Base-by-base conservation (phyloP, 2,329 filamentous ascomycete genomes). In the Cephalotrichum gorgonifer region DNA sequence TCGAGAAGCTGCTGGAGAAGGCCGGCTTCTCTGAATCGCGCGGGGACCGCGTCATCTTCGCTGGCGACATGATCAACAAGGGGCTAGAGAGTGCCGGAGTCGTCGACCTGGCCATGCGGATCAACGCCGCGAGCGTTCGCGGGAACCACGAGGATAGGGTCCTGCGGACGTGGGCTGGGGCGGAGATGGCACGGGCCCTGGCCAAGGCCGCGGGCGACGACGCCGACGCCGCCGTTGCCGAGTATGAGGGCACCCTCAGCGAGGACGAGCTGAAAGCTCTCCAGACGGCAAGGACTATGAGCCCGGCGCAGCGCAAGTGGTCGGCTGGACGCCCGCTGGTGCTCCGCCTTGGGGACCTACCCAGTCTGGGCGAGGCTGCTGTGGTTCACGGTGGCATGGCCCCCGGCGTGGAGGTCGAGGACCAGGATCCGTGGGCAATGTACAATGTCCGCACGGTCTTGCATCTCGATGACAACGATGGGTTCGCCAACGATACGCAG, bases 101-200 rank as follows among this genome's bases (percentile, higher is more conserved):
- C 1, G 73, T 96, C 43, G 78, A 85, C 51, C 72, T 89, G 41
- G 83, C 88, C 31, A 85, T 88, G 62, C 67, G 76, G 14, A 68
- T 91, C 35, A 78, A 79, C 45, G 90, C 91, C 22, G 86, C 83
- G 28, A 87, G 81, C 53, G 88, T 97, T 9, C 83, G 91, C 45
- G 93, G 93, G 17, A 96, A 96, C 66, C 87, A 95, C 67, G 93
- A 98, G 62, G 89, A 97, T 62, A 77, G 82, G 20, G 74, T 96
- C 20, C 73, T 97, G n/a, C 35, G 35, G n/a, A 39, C 35, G 17
- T 39, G 35, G 35, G 35, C 35, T 3, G 35, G 35, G 2, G 35
- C 35, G 35, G 35, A 39, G 35, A 39, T 39, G 7, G 35, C 35
- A 2, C 35, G 35, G 35, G 22, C 35, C 5, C 74, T 84, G 7